A percentile compares a stretch with the other conserved stretches of the same genome.
phyloP scores from a whole-genome alignment of 2,329 filamentous ascomycete species.

The Colletotrichum abscissum region DNA sequence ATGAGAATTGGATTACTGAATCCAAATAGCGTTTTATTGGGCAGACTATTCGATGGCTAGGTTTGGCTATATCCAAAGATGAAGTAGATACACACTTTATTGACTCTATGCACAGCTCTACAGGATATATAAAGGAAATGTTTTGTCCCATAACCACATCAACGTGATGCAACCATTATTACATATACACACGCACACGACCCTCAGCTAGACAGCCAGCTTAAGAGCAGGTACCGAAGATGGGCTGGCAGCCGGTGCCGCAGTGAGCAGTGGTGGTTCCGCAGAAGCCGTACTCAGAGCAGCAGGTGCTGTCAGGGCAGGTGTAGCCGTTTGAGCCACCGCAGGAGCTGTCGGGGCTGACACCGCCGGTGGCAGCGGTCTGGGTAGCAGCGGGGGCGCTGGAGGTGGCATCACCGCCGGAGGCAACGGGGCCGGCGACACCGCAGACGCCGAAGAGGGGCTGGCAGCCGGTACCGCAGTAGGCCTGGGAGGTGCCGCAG shows the following conservation, averaged over 20 bases:
- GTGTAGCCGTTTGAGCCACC: slow-evolving; percentile 26
- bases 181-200: not conserved
- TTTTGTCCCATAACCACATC: not conserved
- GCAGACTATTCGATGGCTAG: not conserved
- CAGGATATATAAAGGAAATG: slow-evolving; percentile 10
- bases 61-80: slow-evolving; percentile 6
- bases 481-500: slow-evolving; percentile 35
- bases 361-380: slow-evolving; percentile 22
- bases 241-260: slow-evolving; percentile 31
- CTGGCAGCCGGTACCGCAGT: slow-evolving; percentile 38
- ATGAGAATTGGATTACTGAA: not conserved
- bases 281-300: slow-evolving; percentile 38
- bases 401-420: slow-evolving; percentile 2
- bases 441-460: slow-evolving; percentile 37
- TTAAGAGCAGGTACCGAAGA: slow-evolving; percentile 30
- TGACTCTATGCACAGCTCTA: slow-evolving; percentile 14
- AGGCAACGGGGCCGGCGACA: slow-evolving; percentile 21
- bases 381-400: slow-evolving; percentile 17
- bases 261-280: slow-evolving; percentile 38
- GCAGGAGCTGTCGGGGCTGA: slow-evolving; percentile 30
- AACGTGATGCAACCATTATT: not conserved
- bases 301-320: slow-evolving; percentile 33
- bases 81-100: slow-evolving; percentile 22
- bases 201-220: not conserved
- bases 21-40: too few relatives aligned